Evolutionary conservation across 805 yeast species (phyloP), one percentile per base, ranked within the genome.

Genomic region (Metschnikowia anglica): DNA sequence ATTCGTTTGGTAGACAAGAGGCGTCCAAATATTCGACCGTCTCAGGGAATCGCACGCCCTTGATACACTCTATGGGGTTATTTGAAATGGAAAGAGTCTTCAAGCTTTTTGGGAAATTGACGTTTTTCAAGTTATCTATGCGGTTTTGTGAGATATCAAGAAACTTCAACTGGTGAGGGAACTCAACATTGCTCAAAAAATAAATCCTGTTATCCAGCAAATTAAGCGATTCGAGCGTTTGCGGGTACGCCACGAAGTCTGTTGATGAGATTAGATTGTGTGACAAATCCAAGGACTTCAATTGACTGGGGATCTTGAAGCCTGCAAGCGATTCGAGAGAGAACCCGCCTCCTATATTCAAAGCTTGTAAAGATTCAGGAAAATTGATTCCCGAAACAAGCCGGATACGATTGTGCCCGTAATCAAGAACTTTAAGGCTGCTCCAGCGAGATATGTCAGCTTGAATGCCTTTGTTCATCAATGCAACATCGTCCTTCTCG

Each of bases 1-100:
- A 62, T 48, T 71, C 76, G 47, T 70, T 71, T 3, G 76, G 75
- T 7, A 70, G 62, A 41, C 68, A 66, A 5, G 74, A 68, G 9
- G 68, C 45, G 46, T 71, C 76, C 48, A 71, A 56, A 46, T 60
- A 60, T 33, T 55, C 55, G 26, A 71, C 47, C 18, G 49, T 42
- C 11, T 70, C 74, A 4, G 75, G 75, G 34, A 70, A 69, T 39
- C 61, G 63, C 15, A 58, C 65, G 8, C 73, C 72, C 46, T 68
- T 65, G 29, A 70, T 60, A 31, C 68, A 64, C 37, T 71, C 75
- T 12, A 71, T 68, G 2, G 76, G 75, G 49, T 71, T 71, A 38
- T 55, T 52, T 0, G 71, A 57, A 17, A 70, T 40, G 16, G 64
- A 59, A 29, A 70, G 58, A 2, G 51, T 47, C 44, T 55, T 53